These are phyloP conservation scores for Russula foetens DNA, from an alignment of 768 basidiomycete species.

Conservation along the genomic window DNA sequence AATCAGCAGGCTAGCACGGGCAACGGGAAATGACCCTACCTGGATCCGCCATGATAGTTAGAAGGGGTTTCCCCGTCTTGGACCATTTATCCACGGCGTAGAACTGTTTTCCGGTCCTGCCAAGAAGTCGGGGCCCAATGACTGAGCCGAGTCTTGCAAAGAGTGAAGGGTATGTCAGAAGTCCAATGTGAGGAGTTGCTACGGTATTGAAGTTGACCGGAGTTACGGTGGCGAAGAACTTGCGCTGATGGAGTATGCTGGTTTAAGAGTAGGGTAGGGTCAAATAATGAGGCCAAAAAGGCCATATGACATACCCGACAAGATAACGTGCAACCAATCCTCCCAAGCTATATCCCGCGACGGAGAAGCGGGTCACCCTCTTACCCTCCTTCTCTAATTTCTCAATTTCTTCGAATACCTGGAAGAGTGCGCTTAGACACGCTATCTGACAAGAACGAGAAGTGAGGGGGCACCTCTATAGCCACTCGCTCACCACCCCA, in stretches of 20 bases:
- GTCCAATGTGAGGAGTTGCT: constrained; percentile 77
- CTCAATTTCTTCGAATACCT: constrained; percentile 53
- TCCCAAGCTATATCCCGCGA: constrained; percentile 74
- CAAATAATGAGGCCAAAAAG: neutral
- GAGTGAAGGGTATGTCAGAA: constrained; percentile 54
- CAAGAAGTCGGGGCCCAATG: constrained; percentile 62
- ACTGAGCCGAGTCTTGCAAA: constrained; percentile 43
- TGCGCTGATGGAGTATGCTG: constrained; percentile 56
- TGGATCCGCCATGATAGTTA: constrained; percentile 78
- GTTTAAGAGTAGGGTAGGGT: neutral
- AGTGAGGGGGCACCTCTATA: constrained; percentile 48
- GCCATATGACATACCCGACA: constrained; percentile 42
- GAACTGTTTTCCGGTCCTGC: constrained; percentile 65
- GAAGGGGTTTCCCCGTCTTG: constrained; percentile 51
- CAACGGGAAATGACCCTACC: constrained; percentile 28
- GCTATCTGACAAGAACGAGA: neutral
- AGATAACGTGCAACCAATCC: constrained; percentile 77
- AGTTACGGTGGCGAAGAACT: constrained; percentile 61
- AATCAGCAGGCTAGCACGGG: neutral
- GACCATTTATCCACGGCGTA: constrained; percentile 59
- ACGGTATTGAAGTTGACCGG: constrained; percentile 81
- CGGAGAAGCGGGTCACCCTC: constrained; percentile 59
- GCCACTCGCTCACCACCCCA: constrained; percentile 78
- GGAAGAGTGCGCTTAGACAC: neutral
- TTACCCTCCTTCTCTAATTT: constrained; percentile 45